Evolutionary conservation across 208 protist genomes (phyloP).

Genomic region (Trichomonas gallinae): DNA sequence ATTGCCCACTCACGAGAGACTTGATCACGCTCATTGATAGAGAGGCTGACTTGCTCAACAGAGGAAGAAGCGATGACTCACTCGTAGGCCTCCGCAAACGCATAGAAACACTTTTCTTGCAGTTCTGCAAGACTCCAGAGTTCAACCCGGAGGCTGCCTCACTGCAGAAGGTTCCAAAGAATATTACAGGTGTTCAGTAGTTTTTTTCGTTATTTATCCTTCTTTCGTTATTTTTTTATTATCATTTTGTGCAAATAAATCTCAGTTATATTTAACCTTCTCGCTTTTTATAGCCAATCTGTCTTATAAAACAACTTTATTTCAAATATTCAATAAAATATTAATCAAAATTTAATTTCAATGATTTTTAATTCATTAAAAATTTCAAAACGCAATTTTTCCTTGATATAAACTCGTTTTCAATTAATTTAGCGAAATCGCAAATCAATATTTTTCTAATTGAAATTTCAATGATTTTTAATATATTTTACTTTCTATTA

Average conservation of each 20-base stretch:
- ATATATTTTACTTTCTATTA: too few species aligned
- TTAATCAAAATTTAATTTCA: too few species aligned
- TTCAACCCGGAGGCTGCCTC: constrained; percentile 71
- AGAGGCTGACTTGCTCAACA: constrained; percentile 77
- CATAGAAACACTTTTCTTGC: constrained; percentile 66
- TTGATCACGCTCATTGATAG: constrained; percentile 80
- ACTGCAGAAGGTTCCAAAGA: background rate
- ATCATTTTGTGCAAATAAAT: background rate
- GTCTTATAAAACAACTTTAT: too few species aligned
- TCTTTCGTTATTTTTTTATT: background rate
- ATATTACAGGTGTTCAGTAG: background rate
- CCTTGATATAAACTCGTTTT: too few species aligned
- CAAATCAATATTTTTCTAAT: too few species aligned
- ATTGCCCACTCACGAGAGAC: constrained; percentile 58
- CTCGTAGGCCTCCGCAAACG: constrained; percentile 58
- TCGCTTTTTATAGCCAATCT: too few species aligned
- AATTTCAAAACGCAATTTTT: too few species aligned
- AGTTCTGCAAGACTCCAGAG: constrained; percentile 74
- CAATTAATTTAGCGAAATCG: too few species aligned
- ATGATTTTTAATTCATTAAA: too few species aligned
- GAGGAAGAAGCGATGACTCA: constrained; percentile 48
- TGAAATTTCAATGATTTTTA: too few species aligned
- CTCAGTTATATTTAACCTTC: too few species aligned
- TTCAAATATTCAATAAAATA: too few species aligned
- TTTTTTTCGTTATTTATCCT: background rate